Evolutionary conservation across 441 rosid genomes (phyloP).

Genomic region (Bruguiera hainesii): DNA sequence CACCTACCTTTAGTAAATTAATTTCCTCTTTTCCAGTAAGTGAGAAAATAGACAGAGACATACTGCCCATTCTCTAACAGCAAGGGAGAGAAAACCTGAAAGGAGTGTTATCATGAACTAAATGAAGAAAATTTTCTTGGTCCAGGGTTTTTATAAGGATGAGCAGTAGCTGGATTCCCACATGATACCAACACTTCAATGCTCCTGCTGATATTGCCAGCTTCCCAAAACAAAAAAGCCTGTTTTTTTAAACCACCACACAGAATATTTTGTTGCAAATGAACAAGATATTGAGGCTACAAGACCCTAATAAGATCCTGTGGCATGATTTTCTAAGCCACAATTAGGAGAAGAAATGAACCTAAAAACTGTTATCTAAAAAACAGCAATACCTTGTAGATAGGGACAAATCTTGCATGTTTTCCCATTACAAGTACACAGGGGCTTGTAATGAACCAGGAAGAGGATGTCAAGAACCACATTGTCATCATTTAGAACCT

Average conservation of each 20-base stretch:
- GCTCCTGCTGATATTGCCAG: constrained; percentile 79
- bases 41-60: constrained; percentile 77
- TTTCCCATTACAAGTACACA: constrained; percentile 67
- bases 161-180: constrained; percentile 63
- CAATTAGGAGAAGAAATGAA: constrained; percentile 13
- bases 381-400: constrained; percentile 57
- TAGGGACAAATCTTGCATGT: constrained; percentile 60
- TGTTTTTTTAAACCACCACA: too few species aligned
- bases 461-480: constrained; percentile 82
- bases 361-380: constrained; percentile 16
- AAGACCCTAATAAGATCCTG: constrained; percentile 67
- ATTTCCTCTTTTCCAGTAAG: constrained; percentile 36
- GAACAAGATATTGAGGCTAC: constrained; percentile 21
- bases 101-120: constrained; percentile 83
- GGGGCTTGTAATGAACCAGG: constrained; percentile 76
- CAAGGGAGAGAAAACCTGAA: constrained; percentile 52
- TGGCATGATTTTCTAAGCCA: constrained; percentile 28
- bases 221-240: constrained; percentile 33
- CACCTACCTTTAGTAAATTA: constrained; percentile 54
- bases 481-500: constrained; percentile 72
- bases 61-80: constrained; percentile 72
- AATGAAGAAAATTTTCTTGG: constrained; percentile 78
- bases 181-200: constrained; percentile 50
- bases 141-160: constrained; percentile 74
- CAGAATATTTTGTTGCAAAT: too few species aligned